Base-by-base conservation (phyloP, 2,329 filamentous ascomycete genomes). In the Pseudogymnoascus sp. region DNA sequence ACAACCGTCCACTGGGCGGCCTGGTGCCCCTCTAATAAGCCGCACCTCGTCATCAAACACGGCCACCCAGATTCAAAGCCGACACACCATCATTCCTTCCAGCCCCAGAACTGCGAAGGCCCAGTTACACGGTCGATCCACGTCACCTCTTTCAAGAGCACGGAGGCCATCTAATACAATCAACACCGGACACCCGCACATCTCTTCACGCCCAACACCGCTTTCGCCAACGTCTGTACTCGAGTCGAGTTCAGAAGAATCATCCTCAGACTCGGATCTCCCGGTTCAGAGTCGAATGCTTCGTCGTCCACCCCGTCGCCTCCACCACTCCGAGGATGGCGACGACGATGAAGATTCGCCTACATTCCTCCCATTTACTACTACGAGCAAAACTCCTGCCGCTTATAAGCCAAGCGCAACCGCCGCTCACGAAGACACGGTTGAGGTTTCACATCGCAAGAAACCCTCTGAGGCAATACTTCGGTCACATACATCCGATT, bases 401-500 rank as follows among this genome's bases (percentile, higher is more conserved):
- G 59, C 65, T 33, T 68, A 72, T 47, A 70, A 72, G 61, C 67
- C 66, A 28, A 67, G 64, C 35, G 67, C 69, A 18, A 72, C 43
- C 25, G 43, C 25, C 28, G 43, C 25, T 4, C 71, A 16, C 39
- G 71, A 6, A 63, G 69, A 9, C 68, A 65, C 2, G 68, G 71
- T 58, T 67, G 67, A 2, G 39, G 64, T 7, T 64, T 66, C 58
- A 64, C 66, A 3, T 50, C 63, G 14, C 39, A 64, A 61, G 41
- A 69, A 70, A 38, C 36, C 62, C 2, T 57, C 62, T 20, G 67
- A 70, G 36, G 16, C 61, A 3, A 63, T 61, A 11, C 62, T 67
- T 20, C 68, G 69, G 63, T 71, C 69, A 20, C 69, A 71, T 61
- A 85, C 82, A 1, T 86, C 83, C 0, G 84, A 88, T 67, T 89